Percentiles rank a stretch among this genome's conserved stretches.
Evolutionary conservation across 805 yeast genomes (phyloP).

Genomic region (Scheffersomyces lignosus): DNA sequence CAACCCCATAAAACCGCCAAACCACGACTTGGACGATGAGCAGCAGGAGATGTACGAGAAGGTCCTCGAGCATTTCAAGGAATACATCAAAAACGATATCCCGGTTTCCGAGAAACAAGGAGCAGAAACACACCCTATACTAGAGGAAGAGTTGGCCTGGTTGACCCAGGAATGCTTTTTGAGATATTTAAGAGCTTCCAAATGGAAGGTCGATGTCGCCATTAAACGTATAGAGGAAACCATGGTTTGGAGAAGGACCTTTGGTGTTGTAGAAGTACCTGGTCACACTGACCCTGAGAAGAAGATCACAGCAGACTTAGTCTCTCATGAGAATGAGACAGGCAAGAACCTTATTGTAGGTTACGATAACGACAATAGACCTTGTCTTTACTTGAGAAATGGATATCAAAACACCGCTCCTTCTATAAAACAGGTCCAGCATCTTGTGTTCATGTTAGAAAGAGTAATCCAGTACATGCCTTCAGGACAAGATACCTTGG

Average conservation of each 20-base stretch:
- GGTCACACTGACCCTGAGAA: slow-evolving; percentile 45
- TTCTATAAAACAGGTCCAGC: slow-evolving; percentile 91
- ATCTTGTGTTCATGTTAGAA: slow-evolving; percentile 89
- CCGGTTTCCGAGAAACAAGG: slow-evolving; percentile 28
- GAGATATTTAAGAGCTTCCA: slow-evolving; percentile 90
- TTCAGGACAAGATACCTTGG: slow-evolving; percentile 90
- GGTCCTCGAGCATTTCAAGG: slow-evolving; percentile 30
- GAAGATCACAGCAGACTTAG: slow-evolving; percentile 53
- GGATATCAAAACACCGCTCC: slow-evolving; percentile 96
- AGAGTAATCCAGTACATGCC: slow-evolving; percentile 95
- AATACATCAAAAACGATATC: slow-evolving; percentile 22
- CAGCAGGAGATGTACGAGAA: slow-evolving; percentile 32
- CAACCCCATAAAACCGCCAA: slow-evolving; percentile 32
- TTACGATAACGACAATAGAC: slow-evolving; percentile 84
- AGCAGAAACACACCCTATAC: slow-evolving; percentile 25
- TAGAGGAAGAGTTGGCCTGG: slow-evolving; percentile 78
- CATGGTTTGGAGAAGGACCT: slow-evolving; percentile 90
- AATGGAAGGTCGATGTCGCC: slow-evolving; percentile 77
- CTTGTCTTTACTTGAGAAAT: slow-evolving; percentile 88
- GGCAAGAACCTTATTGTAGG: slow-evolving; percentile 94
- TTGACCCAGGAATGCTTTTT: slow-evolving; percentile 86
- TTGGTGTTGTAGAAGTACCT: slow-evolving; percentile 57
- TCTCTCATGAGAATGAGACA: slow-evolving; percentile 73
- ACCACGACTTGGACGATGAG: slow-evolving; percentile 25
- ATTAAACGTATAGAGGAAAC: slow-evolving; percentile 74